phyloP scores from a whole-genome alignment of 2,329 filamentous ascomycete species.

The Sodiomyces alkalinus region DNA sequence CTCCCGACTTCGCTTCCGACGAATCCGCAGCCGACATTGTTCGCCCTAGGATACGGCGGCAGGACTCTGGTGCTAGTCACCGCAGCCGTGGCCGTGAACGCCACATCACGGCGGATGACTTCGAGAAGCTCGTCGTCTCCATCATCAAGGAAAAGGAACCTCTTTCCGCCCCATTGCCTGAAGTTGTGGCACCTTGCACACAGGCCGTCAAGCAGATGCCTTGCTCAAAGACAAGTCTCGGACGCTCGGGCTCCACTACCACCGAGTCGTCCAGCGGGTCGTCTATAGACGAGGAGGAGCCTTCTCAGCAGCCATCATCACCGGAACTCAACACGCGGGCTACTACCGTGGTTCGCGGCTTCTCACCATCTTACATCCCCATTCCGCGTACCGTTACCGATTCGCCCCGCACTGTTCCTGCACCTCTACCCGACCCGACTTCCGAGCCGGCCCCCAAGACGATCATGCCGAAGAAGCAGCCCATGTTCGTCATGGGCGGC shows the following conservation, averaged over 20 bases:
- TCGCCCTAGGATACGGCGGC: slow-evolving; percentile 52
- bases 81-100: slow-evolving; percentile 62
- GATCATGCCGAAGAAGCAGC: slow-evolving; percentile 49
- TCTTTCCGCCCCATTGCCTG: slow-evolving; percentile 38
- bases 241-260: slow-evolving; percentile 28
- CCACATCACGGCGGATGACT: slow-evolving; percentile 81
- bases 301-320: slow-evolving; percentile 16
- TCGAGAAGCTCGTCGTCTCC: slow-evolving; percentile 86
- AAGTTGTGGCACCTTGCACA: slow-evolving; percentile 18
- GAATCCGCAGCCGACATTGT: slow-evolving; percentile 41
- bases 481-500: slow-evolving; percentile 58
- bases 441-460: slow-evolving; percentile 45
- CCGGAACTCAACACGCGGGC: slow-evolving; percentile 36
- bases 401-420: slow-evolving; percentile 31
- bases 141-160: slow-evolving; percentile 80
- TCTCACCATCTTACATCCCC: slow-evolving; percentile 59
- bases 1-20: slow-evolving; percentile 40
- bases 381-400: slow-evolving; percentile 27
- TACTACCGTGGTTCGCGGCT: slow-evolving; percentile 68
- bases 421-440: slow-evolving; percentile 47
- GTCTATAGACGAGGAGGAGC: slow-evolving; percentile 39
- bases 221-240: slow-evolving; percentile 14
- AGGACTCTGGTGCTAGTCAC: slow-evolving; percentile 56
- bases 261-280: slow-evolving; percentile 39
- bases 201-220: slow-evolving; percentile 31